These are phyloP conservation scores for Nicotiana tabacum DNA, from an alignment of 257 asterid genomes.

Conservation along the genomic window DNA sequence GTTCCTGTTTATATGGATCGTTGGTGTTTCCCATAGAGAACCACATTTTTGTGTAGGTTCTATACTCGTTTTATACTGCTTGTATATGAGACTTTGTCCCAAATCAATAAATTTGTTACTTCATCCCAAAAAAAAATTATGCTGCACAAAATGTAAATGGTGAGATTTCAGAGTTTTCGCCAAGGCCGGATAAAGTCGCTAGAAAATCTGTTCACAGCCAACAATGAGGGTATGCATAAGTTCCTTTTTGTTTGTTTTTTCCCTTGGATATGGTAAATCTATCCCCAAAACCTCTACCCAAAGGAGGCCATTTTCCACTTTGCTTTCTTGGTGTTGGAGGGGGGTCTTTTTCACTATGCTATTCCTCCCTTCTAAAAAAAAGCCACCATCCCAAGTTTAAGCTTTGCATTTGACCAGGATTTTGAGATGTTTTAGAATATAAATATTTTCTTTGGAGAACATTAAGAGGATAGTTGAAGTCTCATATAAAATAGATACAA, in stretches of 20 bases:
- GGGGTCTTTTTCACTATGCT: not conserved
- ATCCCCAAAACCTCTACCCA: not conserved
- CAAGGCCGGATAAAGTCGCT: not conserved
- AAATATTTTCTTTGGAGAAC: too few relatives aligned
- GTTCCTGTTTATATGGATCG: not conserved
- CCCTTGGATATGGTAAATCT: not conserved
- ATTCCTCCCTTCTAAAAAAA: not conserved
- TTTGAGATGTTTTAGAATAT: too few relatives aligned
- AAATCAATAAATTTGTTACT: not conserved
- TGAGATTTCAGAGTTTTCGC: not conserved
- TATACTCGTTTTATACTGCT: not conserved
- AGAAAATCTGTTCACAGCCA: not conserved
- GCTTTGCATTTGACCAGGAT: too few relatives aligned
- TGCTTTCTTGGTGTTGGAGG: not conserved
- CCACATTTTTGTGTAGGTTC: not conserved
- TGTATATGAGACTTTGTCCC: not conserved
- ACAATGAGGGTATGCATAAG: not conserved
- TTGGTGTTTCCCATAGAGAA: not conserved
- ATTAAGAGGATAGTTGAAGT: not conserved
- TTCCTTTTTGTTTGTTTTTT: not conserved
- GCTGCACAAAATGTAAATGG: not conserved
- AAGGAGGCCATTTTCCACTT: not conserved
- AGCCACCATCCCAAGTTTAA: too few relatives aligned
- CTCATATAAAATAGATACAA: not conserved
- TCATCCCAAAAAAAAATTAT: not conserved